Evolutionary conservation across 805 yeast genomes (phyloP), one percentile per base, ranked within the genome.

Genomic region (Groenewaldozyma salmanticensis): DNA sequence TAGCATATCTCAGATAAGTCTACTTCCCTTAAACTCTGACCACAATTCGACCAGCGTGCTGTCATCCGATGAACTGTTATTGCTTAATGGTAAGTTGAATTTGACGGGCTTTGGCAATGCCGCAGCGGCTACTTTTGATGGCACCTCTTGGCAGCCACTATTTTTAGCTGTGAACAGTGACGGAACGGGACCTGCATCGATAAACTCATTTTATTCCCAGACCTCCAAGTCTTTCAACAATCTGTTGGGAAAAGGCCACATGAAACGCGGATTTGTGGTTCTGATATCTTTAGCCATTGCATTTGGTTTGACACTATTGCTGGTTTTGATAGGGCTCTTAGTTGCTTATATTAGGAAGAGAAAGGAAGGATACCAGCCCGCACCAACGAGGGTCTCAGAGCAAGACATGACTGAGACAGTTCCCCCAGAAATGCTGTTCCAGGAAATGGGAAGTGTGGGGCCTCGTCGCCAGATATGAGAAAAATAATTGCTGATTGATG

Each of bases 201-300:
- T 57, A n/a, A 48, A 45, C 35, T 46, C 62, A n/a, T 49, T 62
- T 22, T 56, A 52, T 33, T 53, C 67, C 2, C 59, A 62, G 42
- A 37, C 46, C 4, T 37, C 55, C 15, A 49, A 46, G 34, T 31
- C 46, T 6, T 48, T 52, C 35, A 42, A 46, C 20, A 42, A 47
- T 21, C n/a, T 48, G 27, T 31, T 42, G 17, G 44, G 43, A 19
- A 48, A 37, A 31, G 41, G 50, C 13, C 45, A 50, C 42, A 62
- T 70, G 59, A 59, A 67, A 9, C 57, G 74, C 17, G 88, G 92
- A 0, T 79, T 71, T 51, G 78, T 81, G 21, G 86, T 79, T 3
- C 70, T 83, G 21, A 72, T 81, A 34, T 75, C 82, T 0, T 66
- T 79, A 33, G 92, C 87, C 0, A 64, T 79, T 41, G 76, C 90